Evolutionary conservation across 805 yeast genomes (phyloP).

Genomic region (Jamesozyma rosinii): DNA sequence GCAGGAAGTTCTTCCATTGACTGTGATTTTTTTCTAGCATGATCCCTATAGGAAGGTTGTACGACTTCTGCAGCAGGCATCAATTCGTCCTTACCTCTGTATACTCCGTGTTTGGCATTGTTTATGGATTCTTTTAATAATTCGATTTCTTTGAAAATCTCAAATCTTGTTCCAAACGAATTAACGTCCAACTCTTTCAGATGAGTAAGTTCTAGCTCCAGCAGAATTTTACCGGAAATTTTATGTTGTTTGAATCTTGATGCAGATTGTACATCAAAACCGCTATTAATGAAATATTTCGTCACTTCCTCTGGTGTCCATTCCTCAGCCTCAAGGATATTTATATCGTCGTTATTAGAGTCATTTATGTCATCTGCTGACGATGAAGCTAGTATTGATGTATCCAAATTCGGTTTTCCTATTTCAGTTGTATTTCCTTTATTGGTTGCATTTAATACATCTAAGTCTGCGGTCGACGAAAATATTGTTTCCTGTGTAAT

Average conservation of each 20-base stretch:
- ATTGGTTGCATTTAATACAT: constrained; percentile 3
- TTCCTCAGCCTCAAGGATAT: constrained; percentile 33
- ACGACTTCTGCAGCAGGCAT: constrained; percentile 37
- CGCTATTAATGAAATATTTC: constrained; percentile 59
- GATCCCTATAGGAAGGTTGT: constrained; percentile 13
- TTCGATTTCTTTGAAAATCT: constrained; percentile 82
- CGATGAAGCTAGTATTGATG: not conserved
- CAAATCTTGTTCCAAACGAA: constrained; percentile 93
- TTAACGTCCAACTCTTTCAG: constrained; percentile 85
- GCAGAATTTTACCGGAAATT: constrained; percentile 75
- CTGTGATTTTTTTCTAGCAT: constrained; percentile 13
- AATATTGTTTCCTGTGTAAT: constrained; percentile 13
- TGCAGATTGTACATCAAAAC: constrained; percentile 67
- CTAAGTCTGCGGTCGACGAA: constrained; percentile 15
- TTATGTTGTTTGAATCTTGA: constrained; percentile 79
- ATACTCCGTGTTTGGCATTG: not conserved
- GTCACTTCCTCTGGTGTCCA: constrained; percentile 90
- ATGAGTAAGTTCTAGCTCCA: constrained; percentile 77
- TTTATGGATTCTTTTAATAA: constrained; percentile 33
- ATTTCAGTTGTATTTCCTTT: constrained; percentile 1
- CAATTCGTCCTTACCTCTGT: constrained; percentile 11
- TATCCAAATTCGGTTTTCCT: not conserved
- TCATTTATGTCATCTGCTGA: constrained; percentile 3
- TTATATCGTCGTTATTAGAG: not conserved
- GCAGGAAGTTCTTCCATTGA: constrained; percentile 17